Base-by-base conservation (phyloP, 2,329 filamentous ascomycete species). In the Trichoderma harzianum region DNA sequence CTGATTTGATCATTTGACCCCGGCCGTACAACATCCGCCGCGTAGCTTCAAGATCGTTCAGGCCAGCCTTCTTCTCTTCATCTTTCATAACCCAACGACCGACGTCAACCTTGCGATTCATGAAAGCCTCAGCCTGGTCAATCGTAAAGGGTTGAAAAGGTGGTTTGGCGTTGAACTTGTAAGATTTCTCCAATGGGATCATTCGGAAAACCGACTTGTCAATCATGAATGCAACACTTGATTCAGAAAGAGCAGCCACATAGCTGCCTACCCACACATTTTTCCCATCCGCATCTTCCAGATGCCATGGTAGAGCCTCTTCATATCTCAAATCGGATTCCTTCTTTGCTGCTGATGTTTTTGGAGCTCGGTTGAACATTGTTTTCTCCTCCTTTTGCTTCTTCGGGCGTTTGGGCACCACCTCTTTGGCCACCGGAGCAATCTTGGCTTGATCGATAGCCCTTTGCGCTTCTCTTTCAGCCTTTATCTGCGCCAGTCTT, bases 221-320 rank as follows among this genome's bases (percentile, higher is more conserved):
- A 39, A 94, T 91, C 57, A 93, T 87, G 51, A 95, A 88, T 69
- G 97, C 91, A 75, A 97, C 91, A 65, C 94, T 93, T 66, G 93
- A 91, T 77, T 95, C 91, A 0, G 95, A 97, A 47, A 98, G 87
- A 21, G 94, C 93, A 30, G 92, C 92, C 77, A 98, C 93, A 76
- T 98, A 98, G 71, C 91, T 92, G 58, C 95, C 96, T 39, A 96
- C 91, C 94, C 95, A 98, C 3, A 93, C 92, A 77, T 97, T 95
- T 80, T 95, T 97, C 74, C 94, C 94, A 78, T 99, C 95, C 53
- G 95, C 97, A 80, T 99, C 96, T 79, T 99, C 96, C 43, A 99
- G 82, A 80, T 98, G 95, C 96, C 96, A 99, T 7, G 96, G 96
- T 64, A 98, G 85, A 5, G 95, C 94, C 81, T 99, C 96, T 80